Percentiles rank a stretch among this genome's conserved stretches.
Evolutionary conservation across 2,329 filamentous ascomycete species (phyloP).

Genomic region (Ustulina deusta): DNA sequence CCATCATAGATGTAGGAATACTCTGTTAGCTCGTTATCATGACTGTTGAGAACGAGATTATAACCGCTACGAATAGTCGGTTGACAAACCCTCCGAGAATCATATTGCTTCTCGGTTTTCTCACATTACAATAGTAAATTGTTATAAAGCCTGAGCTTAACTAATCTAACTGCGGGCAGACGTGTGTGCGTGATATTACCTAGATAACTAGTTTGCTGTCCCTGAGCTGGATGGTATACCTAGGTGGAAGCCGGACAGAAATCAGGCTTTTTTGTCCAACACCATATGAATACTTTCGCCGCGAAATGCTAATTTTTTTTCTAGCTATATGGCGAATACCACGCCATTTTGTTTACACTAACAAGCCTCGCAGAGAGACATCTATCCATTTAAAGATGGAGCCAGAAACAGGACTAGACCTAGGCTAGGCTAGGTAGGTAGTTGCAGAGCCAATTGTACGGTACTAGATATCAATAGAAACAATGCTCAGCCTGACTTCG

Average conservation of each 20-base stretch:
- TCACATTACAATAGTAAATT: background rate
- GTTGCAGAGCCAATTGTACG: background rate
- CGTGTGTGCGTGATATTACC: background rate
- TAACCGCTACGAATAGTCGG: constrained; percentile 1
- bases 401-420: background rate
- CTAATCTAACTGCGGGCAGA: background rate
- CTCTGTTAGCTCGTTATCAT: constrained; percentile 17
- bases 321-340: background rate
- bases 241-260: background rate
- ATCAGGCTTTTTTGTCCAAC: background rate
- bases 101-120: background rate
- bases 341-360: background rate
- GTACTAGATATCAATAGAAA: constrained; percentile 10
- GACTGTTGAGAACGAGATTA: constrained; percentile 10
- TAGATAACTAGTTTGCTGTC: background rate
- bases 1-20: constrained; percentile 36
- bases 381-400: background rate
- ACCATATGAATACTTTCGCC: background rate
- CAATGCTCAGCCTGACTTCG: background rate
- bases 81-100: constrained; percentile 6
- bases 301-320: background rate
- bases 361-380: background rate
- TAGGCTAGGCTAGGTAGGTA: background rate
- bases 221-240: background rate
- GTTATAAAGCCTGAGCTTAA: background rate